These are phyloP conservation scores for Theobroma grandiflorum DNA, from an alignment of 441 rosid genomes.

Conservation along the genomic window DNA sequence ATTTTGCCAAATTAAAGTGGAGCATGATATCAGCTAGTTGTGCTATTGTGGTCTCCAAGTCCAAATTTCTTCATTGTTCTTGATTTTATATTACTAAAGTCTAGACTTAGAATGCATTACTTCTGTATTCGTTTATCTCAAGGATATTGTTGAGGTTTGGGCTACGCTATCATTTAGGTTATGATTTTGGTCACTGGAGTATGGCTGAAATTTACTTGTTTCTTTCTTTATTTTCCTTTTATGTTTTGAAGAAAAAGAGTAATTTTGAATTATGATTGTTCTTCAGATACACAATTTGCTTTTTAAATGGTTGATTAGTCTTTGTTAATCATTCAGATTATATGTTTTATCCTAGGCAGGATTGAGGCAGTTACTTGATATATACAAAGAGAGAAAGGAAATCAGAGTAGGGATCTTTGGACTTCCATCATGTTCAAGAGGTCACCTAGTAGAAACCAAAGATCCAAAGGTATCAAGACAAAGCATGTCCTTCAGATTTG, in stretches of 20 bases:
- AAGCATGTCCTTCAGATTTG: constrained; percentile 83
- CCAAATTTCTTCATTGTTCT: background rate
- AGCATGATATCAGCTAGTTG: constrained; percentile 2
- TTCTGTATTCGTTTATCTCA: constrained; percentile 2
- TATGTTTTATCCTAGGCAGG: constrained; percentile 3
- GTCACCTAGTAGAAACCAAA: constrained; percentile 63
- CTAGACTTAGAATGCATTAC: background rate
- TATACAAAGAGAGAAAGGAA: constrained; percentile 13
- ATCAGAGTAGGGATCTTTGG: constrained; percentile 27
- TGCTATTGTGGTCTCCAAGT: background rate
- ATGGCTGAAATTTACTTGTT: background rate
- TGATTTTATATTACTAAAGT: background rate
- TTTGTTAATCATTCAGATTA: background rate
- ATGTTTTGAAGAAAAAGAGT: background rate
- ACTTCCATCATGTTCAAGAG: constrained; percentile 70
- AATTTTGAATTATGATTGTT: background rate
- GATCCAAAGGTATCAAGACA: constrained; percentile 70
- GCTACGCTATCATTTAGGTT: background rate
- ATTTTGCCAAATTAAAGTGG: background rate
- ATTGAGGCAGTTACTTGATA: constrained; percentile 7
- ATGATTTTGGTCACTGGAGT: background rate
- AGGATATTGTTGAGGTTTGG: background rate
- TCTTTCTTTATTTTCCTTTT: background rate
- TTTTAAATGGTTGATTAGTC: constrained; percentile 5
- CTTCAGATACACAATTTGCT: background rate